A percentile compares a stretch with the other conserved stretches of the same genome.
phyloP scores from a whole-genome alignment of 1,284 basidiomycete genomes.

The Ganoderma lucidum region DNA sequence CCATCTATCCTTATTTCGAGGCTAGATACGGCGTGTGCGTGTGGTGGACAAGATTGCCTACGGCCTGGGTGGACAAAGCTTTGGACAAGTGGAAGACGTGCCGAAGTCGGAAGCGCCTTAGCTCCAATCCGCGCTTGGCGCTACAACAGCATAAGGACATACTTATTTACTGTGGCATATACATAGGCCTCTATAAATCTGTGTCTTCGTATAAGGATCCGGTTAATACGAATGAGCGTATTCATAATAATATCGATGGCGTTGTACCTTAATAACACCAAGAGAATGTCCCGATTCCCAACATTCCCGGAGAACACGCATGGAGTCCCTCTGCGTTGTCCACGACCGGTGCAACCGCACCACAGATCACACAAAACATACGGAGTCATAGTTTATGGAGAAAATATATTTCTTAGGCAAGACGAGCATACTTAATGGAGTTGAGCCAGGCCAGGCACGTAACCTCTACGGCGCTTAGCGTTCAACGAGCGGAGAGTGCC shows the following conservation, averaged over 20 bases:
- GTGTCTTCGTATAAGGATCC: too few relatives aligned
- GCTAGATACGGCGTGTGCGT: not conserved
- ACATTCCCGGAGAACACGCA: not conserved
- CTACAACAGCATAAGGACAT: not conserved
- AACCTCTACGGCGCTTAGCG: not conserved
- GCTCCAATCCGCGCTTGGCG: not conserved
- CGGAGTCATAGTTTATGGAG: too few relatives aligned
- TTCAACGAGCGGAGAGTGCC: slow-evolving; percentile 42
- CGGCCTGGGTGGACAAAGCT: not conserved
- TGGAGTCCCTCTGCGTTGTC: not conserved
- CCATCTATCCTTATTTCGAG: not conserved
- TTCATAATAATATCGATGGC: not conserved
- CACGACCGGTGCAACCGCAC: not conserved
- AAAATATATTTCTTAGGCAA: too few relatives aligned
- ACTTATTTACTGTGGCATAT: too few relatives aligned
- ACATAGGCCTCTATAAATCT: too few relatives aligned
- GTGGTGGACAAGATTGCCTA: not conserved
- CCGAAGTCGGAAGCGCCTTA: not conserved
- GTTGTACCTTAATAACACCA: too few relatives aligned
- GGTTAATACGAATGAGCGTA: too few relatives aligned
- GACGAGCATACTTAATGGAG: not conserved
- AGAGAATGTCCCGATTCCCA: not conserved
- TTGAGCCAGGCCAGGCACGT: too few relatives aligned
- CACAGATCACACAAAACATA: too few relatives aligned
- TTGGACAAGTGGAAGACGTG: not conserved